These are phyloP conservation scores for Coemansia aciculifera DNA, from an alignment of 192 early-diverging fungal genomes.

Conservation along the genomic window DNA sequence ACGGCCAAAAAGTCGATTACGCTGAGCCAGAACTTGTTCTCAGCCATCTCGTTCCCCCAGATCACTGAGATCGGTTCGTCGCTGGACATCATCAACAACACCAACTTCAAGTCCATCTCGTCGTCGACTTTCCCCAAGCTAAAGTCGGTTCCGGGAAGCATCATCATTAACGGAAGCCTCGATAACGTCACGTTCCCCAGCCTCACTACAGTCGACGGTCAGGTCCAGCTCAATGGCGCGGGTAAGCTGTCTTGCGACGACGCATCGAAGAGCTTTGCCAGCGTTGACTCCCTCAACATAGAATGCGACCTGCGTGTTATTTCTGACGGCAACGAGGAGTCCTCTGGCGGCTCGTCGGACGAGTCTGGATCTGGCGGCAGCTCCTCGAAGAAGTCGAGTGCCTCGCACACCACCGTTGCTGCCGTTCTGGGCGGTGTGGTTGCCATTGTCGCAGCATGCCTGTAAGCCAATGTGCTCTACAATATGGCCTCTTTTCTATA, in stretches of 20 bases:
- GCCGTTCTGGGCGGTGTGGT: conserved; percentile 30
- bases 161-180: conserved; percentile 63
- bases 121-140: conserved; percentile 58
- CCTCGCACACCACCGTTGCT: conserved; percentile 22
- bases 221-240: conserved; percentile 63
- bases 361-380: conserved; percentile 1
- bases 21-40: conserved; percentile 60
- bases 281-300: conserved; percentile 23
- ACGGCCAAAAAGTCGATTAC: conserved; percentile 61
- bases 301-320: conserved; percentile 28
- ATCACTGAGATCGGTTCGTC: conserved; percentile 62
- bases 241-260: conserved; percentile 58
- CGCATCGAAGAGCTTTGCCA: conserved; percentile 25
- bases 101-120: conserved; percentile 55
- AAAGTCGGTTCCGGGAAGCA: conserved; percentile 59
- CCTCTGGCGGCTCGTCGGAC: conserved; percentile 11
- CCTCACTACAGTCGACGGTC: conserved; percentile 62
- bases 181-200: conserved; percentile 58
- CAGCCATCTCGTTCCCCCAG: conserved; percentile 59
- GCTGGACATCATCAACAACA: conserved; percentile 66
- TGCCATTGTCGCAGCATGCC: conserved; percentile 32
- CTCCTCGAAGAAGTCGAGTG: conserved; percentile 22
- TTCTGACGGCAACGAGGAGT: not conserved
- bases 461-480: conserved; percentile 19
- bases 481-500: not conserved